Conservation (phyloP, 495 filamentous ascomycete genomes). For the Penicillium paradoxum region DNA sequence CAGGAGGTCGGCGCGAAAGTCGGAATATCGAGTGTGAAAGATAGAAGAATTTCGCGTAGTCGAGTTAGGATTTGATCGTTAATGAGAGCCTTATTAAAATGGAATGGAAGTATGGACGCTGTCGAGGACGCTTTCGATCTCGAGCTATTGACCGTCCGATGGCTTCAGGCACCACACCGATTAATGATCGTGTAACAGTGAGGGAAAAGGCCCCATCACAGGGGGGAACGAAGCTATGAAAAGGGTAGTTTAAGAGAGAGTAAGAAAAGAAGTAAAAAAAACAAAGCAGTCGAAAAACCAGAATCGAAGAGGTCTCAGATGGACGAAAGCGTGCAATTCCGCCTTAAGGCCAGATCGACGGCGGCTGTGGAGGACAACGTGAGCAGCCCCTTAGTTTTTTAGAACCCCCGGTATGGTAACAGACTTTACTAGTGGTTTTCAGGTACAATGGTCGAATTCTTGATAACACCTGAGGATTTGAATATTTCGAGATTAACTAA, state of each 20-base stretch:
- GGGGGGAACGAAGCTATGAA: constrained; percentile 20
- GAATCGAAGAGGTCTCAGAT: constrained; percentile 26
- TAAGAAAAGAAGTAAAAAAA: constrained; percentile 25
- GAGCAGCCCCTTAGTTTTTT: constrained; percentile 20
- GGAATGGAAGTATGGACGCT: constrained; percentile 5
- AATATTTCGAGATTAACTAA: background rate
- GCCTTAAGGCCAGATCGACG: constrained; percentile 36
- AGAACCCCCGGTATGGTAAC: constrained; percentile 8
- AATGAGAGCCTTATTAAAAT: background rate
- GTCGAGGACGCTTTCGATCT: constrained; percentile 11
- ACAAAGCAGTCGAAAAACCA: constrained; percentile 20
- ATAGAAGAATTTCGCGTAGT: background rate
- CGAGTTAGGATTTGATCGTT: background rate
- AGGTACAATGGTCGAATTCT: background rate
- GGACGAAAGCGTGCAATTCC: constrained; percentile 31
- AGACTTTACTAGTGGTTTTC: background rate
- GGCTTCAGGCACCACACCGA: constrained; percentile 25
- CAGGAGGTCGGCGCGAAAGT: constrained; percentile 3
- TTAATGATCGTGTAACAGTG: constrained; percentile 38
- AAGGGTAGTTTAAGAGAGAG: constrained; percentile 9
- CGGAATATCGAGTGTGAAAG: background rate
- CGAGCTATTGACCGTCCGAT: constrained; percentile 20
- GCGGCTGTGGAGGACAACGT: constrained; percentile 16
- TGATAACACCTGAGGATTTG: background rate
- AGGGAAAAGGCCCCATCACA: constrained; percentile 37